Evolutionary conservation across 2,329 filamentous ascomycete species (phyloP), one percentile per base, ranked within the genome.

Genomic region (Plectosphaerella cucumerina): DNA sequence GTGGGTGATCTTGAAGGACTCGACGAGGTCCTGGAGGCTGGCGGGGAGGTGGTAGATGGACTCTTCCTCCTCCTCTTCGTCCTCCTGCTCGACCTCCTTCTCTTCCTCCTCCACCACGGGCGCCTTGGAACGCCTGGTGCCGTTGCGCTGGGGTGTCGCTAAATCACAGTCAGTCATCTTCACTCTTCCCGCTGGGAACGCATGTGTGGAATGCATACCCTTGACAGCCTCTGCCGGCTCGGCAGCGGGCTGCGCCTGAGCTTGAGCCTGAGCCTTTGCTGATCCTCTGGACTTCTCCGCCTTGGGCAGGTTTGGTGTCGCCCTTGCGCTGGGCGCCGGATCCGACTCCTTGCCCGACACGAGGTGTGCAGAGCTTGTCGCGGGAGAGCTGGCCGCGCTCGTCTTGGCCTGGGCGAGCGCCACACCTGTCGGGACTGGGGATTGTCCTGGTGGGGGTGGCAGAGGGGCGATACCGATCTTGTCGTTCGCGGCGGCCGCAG

Each of bases 11-110:
- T 97, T 92, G 63, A 92, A 97, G 1, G 92, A 91, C 52, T 96
- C 90, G 17, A 97, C 82, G 33, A 99, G 77, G 65, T 99, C 94
- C 62, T 91, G 89, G 49, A 99, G 74, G 26, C 89, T 90, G 6
- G 91, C 83, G 4, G 94, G 94, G 35, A 99, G 81, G 67, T 97
- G 92, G 68, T 93, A 99, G 60, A 97, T 87, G 12, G 89, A 94
- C 69, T 97, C 89, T 53, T 90, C 86, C 59, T 80, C 75, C 44
- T 70, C 62, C 31, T 69, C 66, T 23, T 72, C 65, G 48, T 85
- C 81, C 57, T 67, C 63, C 34, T 67, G 65, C 26, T 71, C 65
- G 15, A 53, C 20, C 37, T 66, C 67, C 52, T 70, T 62, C 33
- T 69, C 66, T 23, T 72, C 65, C 49, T 85, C 81, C 57, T 74